Conservation (phyloP, 768 basidiomycete species). For the Rhizopogon vulgaris region DNA sequence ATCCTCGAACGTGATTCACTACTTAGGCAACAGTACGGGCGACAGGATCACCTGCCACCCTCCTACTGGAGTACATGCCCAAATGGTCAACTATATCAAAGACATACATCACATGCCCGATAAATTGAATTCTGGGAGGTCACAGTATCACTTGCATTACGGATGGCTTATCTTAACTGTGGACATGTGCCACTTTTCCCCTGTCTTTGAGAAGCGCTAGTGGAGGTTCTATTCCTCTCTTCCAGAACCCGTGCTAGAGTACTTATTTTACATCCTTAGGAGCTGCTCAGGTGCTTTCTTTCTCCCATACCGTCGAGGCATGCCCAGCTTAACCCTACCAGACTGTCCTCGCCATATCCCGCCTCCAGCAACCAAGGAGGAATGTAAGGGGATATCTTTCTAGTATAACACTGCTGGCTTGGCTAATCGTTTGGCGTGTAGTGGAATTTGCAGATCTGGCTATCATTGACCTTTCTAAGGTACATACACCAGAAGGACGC, state of each 20-base stretch:
- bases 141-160: no score
- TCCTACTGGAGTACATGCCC: no score
- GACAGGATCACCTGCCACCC: no score
- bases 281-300: not conserved
- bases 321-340: slow-evolving; percentile 3
- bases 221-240: not conserved
- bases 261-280: not conserved
- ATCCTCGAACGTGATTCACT: no score
- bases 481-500: slow-evolving; percentile 3
- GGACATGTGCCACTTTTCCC: no score
- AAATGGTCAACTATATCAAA: no score
- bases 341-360: slow-evolving; percentile 2
- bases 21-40: no score
- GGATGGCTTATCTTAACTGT: no score
- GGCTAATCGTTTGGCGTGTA: not conserved
- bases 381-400: not conserved
- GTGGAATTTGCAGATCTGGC: slow-evolving; percentile 6
- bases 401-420: not conserved
- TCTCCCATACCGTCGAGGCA: not conserved
- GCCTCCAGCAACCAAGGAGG: slow-evolving; percentile 1
- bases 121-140: no score
- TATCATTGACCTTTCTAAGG: slow-evolving; percentile 4
- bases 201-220: not conserved
- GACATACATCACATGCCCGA: no score
- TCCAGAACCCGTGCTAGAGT: no score